phyloP scores from a whole-genome alignment of 495 filamentous ascomycete species.

The Immersiella caudata region DNA sequence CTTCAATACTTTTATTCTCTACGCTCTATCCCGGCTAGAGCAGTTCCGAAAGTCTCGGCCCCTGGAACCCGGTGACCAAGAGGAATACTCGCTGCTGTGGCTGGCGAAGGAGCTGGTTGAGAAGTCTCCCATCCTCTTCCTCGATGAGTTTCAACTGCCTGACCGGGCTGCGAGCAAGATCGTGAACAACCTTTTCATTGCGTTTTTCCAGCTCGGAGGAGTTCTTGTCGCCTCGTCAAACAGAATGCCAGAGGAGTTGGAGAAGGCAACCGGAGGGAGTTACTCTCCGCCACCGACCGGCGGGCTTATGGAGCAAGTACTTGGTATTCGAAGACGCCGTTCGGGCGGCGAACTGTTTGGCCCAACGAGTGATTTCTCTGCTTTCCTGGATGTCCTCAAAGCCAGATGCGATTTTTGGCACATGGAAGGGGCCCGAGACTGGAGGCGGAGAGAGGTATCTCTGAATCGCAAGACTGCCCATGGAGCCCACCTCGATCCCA shows the following conservation, averaged over 20 bases:
- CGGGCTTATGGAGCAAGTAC: constrained; percentile 51
- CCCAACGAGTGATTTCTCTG: constrained; percentile 63
- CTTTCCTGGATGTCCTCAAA: constrained; percentile 67
- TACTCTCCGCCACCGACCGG: constrained; percentile 55
- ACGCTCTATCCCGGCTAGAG: constrained; percentile 66
- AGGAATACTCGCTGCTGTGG: constrained; percentile 65
- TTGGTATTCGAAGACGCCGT: constrained; percentile 36
- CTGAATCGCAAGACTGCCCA: not conserved
- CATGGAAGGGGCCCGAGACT: constrained; percentile 68
- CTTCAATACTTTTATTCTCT: constrained; percentile 76
- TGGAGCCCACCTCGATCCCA: not conserved
- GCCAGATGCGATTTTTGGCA: constrained; percentile 72
- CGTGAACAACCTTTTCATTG: constrained; percentile 68
- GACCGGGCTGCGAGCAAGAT: constrained; percentile 71
- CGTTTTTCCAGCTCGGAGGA: constrained; percentile 73
- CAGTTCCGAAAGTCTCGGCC: constrained; percentile 50
- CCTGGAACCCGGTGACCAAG: constrained; percentile 32
- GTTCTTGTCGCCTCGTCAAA: constrained; percentile 74
- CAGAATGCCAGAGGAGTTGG: constrained; percentile 72
- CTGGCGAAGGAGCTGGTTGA: constrained; percentile 68
- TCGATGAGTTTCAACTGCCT: constrained; percentile 76
- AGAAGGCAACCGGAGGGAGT: constrained; percentile 65
- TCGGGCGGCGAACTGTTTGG: constrained; percentile 48
- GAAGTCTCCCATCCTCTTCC: constrained; percentile 68
- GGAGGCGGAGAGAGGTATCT: constrained; percentile 56